Percentiles rank a stretch among this genome's conserved stretches.
These are phyloP conservation scores for Lepidopterella palustris DNA, from an alignment of 495 filamentous ascomycete species.

Conservation along the genomic window DNA sequence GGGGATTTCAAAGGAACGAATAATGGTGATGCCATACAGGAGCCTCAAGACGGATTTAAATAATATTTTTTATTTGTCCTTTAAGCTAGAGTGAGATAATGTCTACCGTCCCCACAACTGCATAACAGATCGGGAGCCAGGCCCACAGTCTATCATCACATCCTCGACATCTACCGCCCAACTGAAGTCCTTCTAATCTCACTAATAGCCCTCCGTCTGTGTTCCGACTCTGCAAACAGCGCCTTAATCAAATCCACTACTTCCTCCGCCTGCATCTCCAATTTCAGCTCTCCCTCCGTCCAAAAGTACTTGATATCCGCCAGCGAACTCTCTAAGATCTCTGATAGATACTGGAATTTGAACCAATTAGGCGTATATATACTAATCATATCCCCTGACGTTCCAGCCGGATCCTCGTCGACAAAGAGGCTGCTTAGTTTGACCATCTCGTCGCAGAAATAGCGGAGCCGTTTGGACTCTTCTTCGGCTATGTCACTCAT, in stretches of 20 bases:
- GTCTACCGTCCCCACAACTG: no score
- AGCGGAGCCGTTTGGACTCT: slow-evolving; percentile 72
- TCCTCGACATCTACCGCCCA: background rate
- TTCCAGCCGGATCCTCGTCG: slow-evolving; percentile 42
- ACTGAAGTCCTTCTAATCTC: slow-evolving; percentile 55
- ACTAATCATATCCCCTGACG: slow-evolving; percentile 50
- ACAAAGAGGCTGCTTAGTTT: slow-evolving; percentile 69
- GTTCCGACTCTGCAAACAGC: slow-evolving; percentile 82
- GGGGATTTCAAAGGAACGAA: no score
- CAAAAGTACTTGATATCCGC: slow-evolving; percentile 85
- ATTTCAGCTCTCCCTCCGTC: slow-evolving; percentile 73
- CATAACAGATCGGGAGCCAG: no score
- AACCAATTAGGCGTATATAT: slow-evolving; percentile 82
- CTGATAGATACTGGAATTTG: slow-evolving; percentile 78
- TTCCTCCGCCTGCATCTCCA: slow-evolving; percentile 79
- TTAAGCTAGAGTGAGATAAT: no score
- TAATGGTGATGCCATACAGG: no score
- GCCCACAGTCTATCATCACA: no score
- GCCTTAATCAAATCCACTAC: slow-evolving; percentile 81
- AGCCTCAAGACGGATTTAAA: no score
- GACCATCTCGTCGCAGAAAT: slow-evolving; percentile 64
- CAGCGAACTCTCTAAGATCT: slow-evolving; percentile 84
- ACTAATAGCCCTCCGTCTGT: slow-evolving; percentile 66
- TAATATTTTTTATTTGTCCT: no score
- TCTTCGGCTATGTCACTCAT: slow-evolving; percentile 78